Evolutionary conservation across 2,329 filamentous ascomycete genomes (phyloP), one percentile per base, ranked within the genome.

Genomic region (Aureobasidium vineae): DNA sequence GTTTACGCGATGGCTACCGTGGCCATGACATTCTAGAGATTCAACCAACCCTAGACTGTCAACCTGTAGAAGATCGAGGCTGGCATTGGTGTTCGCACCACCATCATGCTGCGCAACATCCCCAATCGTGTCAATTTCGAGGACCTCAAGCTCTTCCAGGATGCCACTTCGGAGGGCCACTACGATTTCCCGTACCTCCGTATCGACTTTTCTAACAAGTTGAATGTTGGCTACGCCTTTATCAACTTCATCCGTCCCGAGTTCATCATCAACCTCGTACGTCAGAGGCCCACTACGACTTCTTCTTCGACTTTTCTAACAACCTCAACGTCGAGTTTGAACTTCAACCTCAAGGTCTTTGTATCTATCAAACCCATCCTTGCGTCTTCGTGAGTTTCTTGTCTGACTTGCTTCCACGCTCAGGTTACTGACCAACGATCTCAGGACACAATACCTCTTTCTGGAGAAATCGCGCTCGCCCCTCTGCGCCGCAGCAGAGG

Each of bases 151-250:
- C 79, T 82, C 0, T 88, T 96, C 66, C 83, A 98, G 19, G 90
- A 97, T 73, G 83, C 89, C 69, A 90, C 88, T 19, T 91, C 88
- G 75, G 86, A 84, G 78, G 92, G 92, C 38, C 88, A 89, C 69
- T 98, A 96, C 75, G 93, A 98, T 74, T 98, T 98, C 77, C 87
- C 96, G 82, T 98, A 98, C 76, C 80, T 98, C 63, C 88, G 95
- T 45, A 97, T 98, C 72, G 85, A 86, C 69, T 82, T 77, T 69
- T 70, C 76, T 63, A 77, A 36, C 33, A 36, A 36, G 10, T 70
- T 73, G n/a, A 81, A 81, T 23, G 68, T 70, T n/a, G n/a, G n/a
- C n/a, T n/a, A n/a, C n/a, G n/a, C n/a, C n/a, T n/a, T n/a, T n/a
- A n/a, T n/a, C n/a, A n/a, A n/a, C n/a, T n/a, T n/a, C n/a, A n/a